Evolutionary conservation across 2,329 filamentous ascomycete species (phyloP), one percentile per base, ranked within the genome.

Genomic region (Xylariaceae sp.): DNA sequence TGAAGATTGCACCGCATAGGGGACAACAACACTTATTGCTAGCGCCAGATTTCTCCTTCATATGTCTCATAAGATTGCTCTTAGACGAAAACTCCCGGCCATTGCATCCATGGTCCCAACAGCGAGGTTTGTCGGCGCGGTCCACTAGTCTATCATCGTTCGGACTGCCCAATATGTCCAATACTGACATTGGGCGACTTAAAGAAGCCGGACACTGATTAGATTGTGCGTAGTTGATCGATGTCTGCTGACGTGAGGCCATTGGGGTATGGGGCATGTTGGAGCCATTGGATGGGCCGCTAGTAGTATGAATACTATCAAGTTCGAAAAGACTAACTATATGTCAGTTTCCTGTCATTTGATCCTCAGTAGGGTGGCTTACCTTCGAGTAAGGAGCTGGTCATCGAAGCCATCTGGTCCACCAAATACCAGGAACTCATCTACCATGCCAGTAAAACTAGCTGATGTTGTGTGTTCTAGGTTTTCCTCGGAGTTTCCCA

Each of bases 61-160:
- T 57, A 48, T 69, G 67, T 31, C 67, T 62, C 62, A 67, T 66
- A 41, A 67, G 64, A 56, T 69, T 69, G 50, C 67, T 69, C 51
- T 64, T 65, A 43, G 67, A 67, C 39, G 67, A 69, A 43, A 69
- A 69, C 12, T 67, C 65, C 11, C 63, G 61, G 7, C 67, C 67
- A 40, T 69, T 67, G 56, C 67, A 69, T 36, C 67, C 67, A 39
- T 69, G 67, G 26, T 69, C 67, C 67, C 67, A 69, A 33, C 67
- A 69, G 7, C 62, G 61, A 44, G 67, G 61, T 43, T 69, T 69
- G 23, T 63, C 65, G 40, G 47, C 56, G 41, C 46, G 47, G 5
- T 64, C 60, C 44, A 50, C 46, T 36, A 59, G 19, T 21, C 36
- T 52, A 14, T 64, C 65, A 9, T 65, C 60, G 21, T 41, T 54